Conservation (phyloP, 108 stramenopile species). For the Cyclotella choctawhatcheeana region DNA sequence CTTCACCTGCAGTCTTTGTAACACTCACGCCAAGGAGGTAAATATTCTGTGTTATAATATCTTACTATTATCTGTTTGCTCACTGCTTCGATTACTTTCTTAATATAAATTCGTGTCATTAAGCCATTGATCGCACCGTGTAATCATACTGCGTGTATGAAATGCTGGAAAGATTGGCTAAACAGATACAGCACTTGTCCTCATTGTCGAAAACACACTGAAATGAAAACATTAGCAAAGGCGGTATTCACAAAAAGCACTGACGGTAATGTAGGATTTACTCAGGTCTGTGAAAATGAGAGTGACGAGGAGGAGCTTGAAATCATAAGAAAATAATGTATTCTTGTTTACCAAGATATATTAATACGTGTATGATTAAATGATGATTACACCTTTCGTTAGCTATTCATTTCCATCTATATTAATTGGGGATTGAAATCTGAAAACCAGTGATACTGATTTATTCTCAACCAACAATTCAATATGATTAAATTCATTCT, state of each 20-base stretch:
- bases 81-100: constrained; percentile 3
- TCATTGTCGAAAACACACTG: constrained; percentile 51
- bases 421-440: too few species aligned
- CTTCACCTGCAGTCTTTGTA: constrained; percentile 4
- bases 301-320: constrained; percentile 45
- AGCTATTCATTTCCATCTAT: too few species aligned
- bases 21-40: constrained; percentile 8
- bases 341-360: too few species aligned
- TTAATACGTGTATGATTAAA: too few species aligned
- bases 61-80: not conserved
- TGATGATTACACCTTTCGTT: too few species aligned
- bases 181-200: constrained; percentile 63
- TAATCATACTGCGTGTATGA: constrained; percentile 59
- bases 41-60: not conserved
- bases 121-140: constrained; percentile 72
- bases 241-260: constrained; percentile 55
- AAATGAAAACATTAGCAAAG: constrained; percentile 46
- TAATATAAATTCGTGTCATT: too few species aligned
- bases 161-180: constrained; percentile 80
- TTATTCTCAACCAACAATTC: too few species aligned
- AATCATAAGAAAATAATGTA: not conserved
- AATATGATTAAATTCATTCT: too few species aligned
- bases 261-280: constrained; percentile 32
- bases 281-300: constrained; percentile 47
- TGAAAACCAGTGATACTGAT: too few species aligned